Percentiles rank a stretch among this genome's conserved stretches.
These are phyloP conservation scores for Pseudozyma tsukubaensis DNA, from an alignment of 1,284 basidiomycete genomes.

Conservation along the genomic window DNA sequence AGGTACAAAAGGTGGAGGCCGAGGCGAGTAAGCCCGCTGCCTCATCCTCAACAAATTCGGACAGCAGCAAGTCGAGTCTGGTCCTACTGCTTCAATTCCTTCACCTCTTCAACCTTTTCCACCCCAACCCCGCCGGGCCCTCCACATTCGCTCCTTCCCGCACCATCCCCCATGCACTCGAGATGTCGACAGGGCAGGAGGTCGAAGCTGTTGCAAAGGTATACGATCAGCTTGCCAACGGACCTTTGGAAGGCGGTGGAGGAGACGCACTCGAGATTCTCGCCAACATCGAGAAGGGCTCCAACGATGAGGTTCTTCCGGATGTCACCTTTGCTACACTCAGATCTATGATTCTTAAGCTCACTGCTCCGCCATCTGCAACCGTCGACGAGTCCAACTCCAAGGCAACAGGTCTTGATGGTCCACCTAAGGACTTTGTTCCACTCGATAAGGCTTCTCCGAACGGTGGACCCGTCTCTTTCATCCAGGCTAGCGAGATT, in stretches of 20 bases:
- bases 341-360: constrained; percentile 39
- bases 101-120: constrained; percentile 52
- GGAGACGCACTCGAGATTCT: constrained; percentile 46
- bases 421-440: constrained; percentile 23
- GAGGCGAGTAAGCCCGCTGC: background rate
- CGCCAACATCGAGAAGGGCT: constrained; percentile 31
- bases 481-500: constrained; percentile 48
- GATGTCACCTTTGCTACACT: constrained; percentile 41
- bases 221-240: constrained; percentile 49
- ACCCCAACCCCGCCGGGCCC: constrained; percentile 27
- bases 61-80: constrained; percentile 26
- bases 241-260: constrained; percentile 40
- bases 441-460: constrained; percentile 10
- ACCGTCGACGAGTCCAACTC: background rate
- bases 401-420: constrained; percentile 21
- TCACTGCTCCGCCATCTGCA: constrained; percentile 42
- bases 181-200: constrained; percentile 47
- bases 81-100: constrained; percentile 52
- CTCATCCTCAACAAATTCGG: constrained; percentile 1
- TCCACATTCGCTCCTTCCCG: constrained; percentile 30
- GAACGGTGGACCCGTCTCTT: constrained; percentile 29
- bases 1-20: constrained; percentile 27
- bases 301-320: constrained; percentile 33
- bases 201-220: constrained; percentile 43
- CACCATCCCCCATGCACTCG: constrained; percentile 32